Evolutionary conservation across 108 stramenopile species (phyloP).

Genomic region (Skeletonema costatum): DNA sequence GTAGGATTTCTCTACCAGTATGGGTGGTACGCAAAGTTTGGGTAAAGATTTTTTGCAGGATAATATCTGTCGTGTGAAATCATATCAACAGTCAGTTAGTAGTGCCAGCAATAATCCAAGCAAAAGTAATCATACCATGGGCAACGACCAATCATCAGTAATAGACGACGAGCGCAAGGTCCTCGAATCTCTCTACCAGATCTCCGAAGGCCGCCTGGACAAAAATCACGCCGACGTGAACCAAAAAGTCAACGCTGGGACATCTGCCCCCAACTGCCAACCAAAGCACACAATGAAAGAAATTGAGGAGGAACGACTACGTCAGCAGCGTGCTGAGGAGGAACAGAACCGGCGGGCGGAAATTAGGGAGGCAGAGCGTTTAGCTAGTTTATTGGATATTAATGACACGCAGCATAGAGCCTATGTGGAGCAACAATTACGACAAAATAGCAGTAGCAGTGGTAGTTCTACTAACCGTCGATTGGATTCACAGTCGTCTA

Average conservation of each 20-base stretch:
- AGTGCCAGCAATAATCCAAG: background rate
- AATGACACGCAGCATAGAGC: constrained; percentile 35
- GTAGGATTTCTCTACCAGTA: too few species aligned
- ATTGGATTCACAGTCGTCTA: constrained; percentile 13
- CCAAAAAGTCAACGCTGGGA: constrained; percentile 64
- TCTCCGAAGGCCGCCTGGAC: constrained; percentile 42
- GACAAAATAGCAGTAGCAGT: background rate
- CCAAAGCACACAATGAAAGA: constrained; percentile 65
- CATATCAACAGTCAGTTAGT: too few species aligned
- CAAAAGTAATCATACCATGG: constrained; percentile 12
- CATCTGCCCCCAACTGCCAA: constrained; percentile 78
- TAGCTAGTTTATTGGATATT: constrained; percentile 38
- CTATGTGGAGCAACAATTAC: constrained; percentile 8
- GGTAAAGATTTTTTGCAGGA: too few species aligned
- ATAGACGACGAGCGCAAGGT: constrained; percentile 44
- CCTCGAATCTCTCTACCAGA: constrained; percentile 45
- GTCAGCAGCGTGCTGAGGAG: constrained; percentile 12
- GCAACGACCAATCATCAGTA: constrained; percentile 46
- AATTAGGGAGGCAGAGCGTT: constrained; percentile 33
- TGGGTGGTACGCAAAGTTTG: too few species aligned
- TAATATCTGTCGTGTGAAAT: too few species aligned
- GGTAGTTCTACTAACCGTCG: constrained; percentile 4
- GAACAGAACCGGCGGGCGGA: constrained; percentile 6
- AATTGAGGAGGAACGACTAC: constrained; percentile 18
- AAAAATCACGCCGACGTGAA: constrained; percentile 57